Evolutionary conservation across 148 eudicot genomes (phyloP), one percentile per base, ranked within the genome.

Genomic region (Pouteria glomerata): DNA sequence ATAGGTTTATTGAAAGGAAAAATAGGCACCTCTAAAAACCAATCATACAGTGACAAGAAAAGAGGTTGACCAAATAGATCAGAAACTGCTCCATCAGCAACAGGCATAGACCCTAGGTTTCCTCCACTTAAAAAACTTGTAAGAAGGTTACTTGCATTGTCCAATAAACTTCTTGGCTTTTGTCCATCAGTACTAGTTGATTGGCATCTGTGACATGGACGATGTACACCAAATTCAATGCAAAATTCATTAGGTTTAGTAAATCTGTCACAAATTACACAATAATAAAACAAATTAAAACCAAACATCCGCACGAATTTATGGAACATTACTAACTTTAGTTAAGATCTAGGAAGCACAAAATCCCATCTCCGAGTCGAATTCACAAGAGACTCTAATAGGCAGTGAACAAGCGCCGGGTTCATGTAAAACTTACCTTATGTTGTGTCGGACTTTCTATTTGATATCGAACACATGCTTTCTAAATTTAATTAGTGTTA

Each of bases 1-100:
- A 57, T 34, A 65, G 21, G 41, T 26, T 39, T 55, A 27, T 10
- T 16, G 66, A 66, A 71, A 42, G 65, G 70, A 57, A 66, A 37
- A 62, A 57, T 34, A 8, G 64, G 70, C 82, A 96, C 99, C 99
- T 92, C 87, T 57, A 96, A 56, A 82, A 92, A 96, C 99, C 99
- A 96, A 78, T 96, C 96, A 66, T 96, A 96, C 52, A 96, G 80
- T 50, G 99, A 80, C 66, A 92, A 85, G 83, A 96, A 96, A 63
- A 96, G 96, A 63, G 99, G 99, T 26, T 86, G 88, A 62, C 81
- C 88, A 67, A 96, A 92, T 77, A 96, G 86, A 84, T 96, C 99
- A 44, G 97, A 81, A 66, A 96, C 96, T 29, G 99, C 97, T 65
- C 99, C 99, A 83, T 96, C 99, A 72, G 97, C 99, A 55, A 78